Evolutionary conservation across 768 basidiomycete genomes (phyloP), one percentile per base, ranked within the genome.

Genomic region (Lactifluus pinguis): DNA sequence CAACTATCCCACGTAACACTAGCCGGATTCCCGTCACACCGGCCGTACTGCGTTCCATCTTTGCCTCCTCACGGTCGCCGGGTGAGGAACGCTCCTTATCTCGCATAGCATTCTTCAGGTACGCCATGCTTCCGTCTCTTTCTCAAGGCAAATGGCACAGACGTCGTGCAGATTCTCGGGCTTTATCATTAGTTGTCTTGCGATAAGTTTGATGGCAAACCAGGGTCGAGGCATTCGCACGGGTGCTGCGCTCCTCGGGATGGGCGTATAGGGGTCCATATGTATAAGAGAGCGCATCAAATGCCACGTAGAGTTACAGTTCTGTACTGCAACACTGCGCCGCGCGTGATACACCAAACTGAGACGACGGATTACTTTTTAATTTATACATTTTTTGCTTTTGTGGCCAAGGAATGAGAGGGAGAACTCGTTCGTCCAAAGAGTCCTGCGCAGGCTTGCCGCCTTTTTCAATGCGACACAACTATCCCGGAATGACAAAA

Each of bases 31-130:
- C 90, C 57, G 87, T 92, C 19, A 92, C 90, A 0, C 90, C 90
- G 10, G 86, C 87, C 10, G 85, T 89, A 1, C 71, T 93, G 60
- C 79, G 90, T 44, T 85, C 87, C 53, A 93, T 93, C 66, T 93
- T 93, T 71, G 83, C 91, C 30, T 92, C 89, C 13, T 92, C 90
- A 21, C 82, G 90, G 14, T 86, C 87, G 0, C 82, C 86, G 3
- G 76, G 86, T 57, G 90, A 93, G 69, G 90, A 93, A 70, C 82
- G 91, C 32, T 84, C 87, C 0, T 84, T 93, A 55, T 93, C 90
- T 42, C 82, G 89, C 14, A 79, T 90, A 54, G 90, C 91, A 34
- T 93, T 93, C 76, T 92, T 92, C 72, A 82, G 91, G 90, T 88
- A 71, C 49, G 68, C 55, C 57, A 58, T 38, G 21, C 21, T 11